Conservation (phyloP, 306 rosid species). For the Sicyos edulis region DNA sequence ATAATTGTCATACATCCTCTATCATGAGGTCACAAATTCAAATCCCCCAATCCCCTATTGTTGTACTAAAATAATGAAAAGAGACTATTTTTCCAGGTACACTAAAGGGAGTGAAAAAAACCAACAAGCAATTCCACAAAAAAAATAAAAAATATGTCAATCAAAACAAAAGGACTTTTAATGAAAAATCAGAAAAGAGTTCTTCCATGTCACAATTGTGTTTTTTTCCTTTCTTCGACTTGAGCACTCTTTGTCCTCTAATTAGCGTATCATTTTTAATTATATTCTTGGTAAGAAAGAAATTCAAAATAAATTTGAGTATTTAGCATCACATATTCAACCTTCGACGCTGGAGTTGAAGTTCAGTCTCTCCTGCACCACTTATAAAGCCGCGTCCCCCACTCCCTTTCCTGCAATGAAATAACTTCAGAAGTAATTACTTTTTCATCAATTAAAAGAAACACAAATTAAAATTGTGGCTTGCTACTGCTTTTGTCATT, state of each 20-base stretch:
- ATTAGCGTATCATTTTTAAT: neutral
- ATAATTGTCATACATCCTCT: too few species aligned
- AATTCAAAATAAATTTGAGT: neutral
- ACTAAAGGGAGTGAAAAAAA: too few species aligned
- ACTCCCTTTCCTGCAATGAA: constrained; percentile 72
- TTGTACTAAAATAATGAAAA: too few species aligned
- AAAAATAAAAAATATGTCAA: too few species aligned
- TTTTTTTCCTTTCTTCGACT: constrained; percentile 5
- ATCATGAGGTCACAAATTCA: too few species aligned
- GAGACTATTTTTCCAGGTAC: too few species aligned
- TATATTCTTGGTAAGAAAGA: neutral
- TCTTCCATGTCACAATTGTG: neutral
- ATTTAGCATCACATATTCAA: constrained; percentile 25
- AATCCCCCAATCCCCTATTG: too few species aligned
- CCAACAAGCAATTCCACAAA: too few species aligned
- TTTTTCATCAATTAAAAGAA: neutral
- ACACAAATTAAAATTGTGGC: constrained; percentile 4
- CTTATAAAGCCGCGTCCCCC: constrained; percentile 93
- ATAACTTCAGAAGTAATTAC: constrained; percentile 3
- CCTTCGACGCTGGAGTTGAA: constrained; percentile 95
- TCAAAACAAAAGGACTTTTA: too few species aligned
- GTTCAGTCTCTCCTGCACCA: constrained; percentile 99
- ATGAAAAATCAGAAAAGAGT: neutral
- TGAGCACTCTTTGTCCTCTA: neutral
- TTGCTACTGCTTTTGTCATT: neutral